Conservation (phyloP, 345 rosid genomes). For the Corchorus capsularis region DNA sequence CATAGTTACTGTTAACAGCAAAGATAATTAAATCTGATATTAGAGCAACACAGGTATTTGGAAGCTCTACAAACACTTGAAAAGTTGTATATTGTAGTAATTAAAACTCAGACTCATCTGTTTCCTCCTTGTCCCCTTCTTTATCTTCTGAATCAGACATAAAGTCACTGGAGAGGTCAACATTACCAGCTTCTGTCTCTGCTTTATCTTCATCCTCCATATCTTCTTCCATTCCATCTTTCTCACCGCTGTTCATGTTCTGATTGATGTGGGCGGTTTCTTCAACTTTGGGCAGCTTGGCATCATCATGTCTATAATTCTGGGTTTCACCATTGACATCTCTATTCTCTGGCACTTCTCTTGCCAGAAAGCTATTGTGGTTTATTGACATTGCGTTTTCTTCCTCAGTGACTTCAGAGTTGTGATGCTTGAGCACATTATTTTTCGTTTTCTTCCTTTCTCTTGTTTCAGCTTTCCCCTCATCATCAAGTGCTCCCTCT, state of each 20-base stretch:
- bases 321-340: slow-evolving; percentile 1
- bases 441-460: neutral
- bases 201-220: slow-evolving; percentile 17
- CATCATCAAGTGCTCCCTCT: slow-evolving; percentile 10
- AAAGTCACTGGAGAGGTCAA: slow-evolving; percentile 18
- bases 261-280: slow-evolving; percentile 11
- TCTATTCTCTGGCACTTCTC: slow-evolving; percentile 4
- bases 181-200: slow-evolving; percentile 15
- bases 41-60: neutral
- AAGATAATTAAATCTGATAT: neutral
- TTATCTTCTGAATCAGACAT: slow-evolving; percentile 25
- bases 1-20: neutral
- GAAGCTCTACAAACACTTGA: neutral
- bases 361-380: neutral
- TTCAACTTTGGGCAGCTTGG: slow-evolving; percentile 18
- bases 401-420: slow-evolving; percentile 21
- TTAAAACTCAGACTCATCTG: slow-evolving; percentile 42
- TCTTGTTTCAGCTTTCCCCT: neutral
- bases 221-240: slow-evolving; percentile 10
- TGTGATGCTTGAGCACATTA: slow-evolving; percentile 18
- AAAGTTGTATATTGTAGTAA: neutral
- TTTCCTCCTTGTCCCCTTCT: slow-evolving; percentile 35
- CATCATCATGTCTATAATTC: neutral
- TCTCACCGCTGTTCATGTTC: slow-evolving; percentile 2
- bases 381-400: neutral